Evolutionary conservation across 2,329 filamentous ascomycete genomes (phyloP).

Genomic region (Epichloe sylvatica): DNA sequence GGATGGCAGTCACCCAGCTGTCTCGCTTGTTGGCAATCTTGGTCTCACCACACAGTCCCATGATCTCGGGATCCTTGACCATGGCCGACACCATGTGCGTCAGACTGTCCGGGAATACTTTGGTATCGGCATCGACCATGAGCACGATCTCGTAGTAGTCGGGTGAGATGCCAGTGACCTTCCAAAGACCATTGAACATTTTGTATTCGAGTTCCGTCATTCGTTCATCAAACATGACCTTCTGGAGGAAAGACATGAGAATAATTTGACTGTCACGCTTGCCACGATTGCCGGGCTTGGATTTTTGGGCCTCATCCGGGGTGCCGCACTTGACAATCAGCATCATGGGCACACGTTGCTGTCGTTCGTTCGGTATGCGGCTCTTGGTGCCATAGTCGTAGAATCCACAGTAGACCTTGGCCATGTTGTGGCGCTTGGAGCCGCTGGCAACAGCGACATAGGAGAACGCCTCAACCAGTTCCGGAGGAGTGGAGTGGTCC

Average conservation of each 20-base stretch:
- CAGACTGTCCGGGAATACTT: slow-evolving; percentile 94
- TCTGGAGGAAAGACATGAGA: slow-evolving; percentile 97
- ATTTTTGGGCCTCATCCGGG: slow-evolving; percentile 63
- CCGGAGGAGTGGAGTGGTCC: slow-evolving; percentile 64
- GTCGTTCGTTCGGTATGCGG: slow-evolving; percentile 66
- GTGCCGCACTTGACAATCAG: slow-evolving; percentile 92
- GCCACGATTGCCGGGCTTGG: slow-evolving; percentile 91
- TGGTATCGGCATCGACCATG: slow-evolving; percentile 98
- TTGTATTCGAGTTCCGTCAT: slow-evolving; percentile 99
- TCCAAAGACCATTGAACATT: slow-evolving; percentile 99
- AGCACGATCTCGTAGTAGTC: slow-evolving; percentile 97
- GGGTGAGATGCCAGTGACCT: slow-evolving; percentile 93
- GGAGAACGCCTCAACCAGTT: slow-evolving; percentile 80
- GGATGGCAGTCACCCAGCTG: slow-evolving; percentile 93
- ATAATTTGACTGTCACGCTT: slow-evolving; percentile 99
- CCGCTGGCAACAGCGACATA: slow-evolving; percentile 95
- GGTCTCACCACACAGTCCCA: slow-evolving; percentile 96
- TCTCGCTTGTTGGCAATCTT: slow-evolving; percentile 98
- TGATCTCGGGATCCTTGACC: slow-evolving; percentile 98
- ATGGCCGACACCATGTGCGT: slow-evolving; percentile 99
- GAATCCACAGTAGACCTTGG: slow-evolving; percentile 94
- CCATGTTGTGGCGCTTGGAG: slow-evolving; percentile 98
- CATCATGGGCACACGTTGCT: slow-evolving; percentile 97
- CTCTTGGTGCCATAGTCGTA: slow-evolving; percentile 87
- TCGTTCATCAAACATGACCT: slow-evolving; percentile 99